Percentiles rank a stretch among this genome's conserved stretches.
Conservation (phyloP, 345 rosid species). For the Cardamine resedifolia region DNA sequence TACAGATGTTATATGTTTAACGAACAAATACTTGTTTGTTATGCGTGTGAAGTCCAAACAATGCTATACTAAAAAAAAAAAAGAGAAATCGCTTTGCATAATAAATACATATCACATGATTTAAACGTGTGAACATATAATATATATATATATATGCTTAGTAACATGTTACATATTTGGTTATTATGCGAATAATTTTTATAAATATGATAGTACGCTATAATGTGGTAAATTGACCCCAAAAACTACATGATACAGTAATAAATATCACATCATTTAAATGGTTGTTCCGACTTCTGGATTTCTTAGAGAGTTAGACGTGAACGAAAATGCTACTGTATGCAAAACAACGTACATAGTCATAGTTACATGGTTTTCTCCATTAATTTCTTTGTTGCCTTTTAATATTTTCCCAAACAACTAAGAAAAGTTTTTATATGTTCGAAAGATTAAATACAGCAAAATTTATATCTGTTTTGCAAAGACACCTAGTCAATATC, state of each 20-base stretch:
- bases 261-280: background rate
- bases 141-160: too few species aligned
- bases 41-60: too few species aligned
- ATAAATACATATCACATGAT: too few species aligned
- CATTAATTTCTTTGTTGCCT: background rate
- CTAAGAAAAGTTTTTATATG: background rate
- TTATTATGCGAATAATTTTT: background rate
- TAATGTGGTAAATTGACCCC: background rate
- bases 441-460: background rate
- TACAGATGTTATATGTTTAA: too few species aligned
- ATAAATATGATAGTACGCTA: background rate
- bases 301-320: too few species aligned
- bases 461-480: background rate
- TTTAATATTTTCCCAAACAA: background rate
- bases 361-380: background rate
- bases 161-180: too few species aligned
- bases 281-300: too few species aligned
- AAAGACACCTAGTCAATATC: background rate
- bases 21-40: too few species aligned
- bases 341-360: too few species aligned
- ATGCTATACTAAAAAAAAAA: too few species aligned
- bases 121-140: background rate
- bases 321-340: too few species aligned
- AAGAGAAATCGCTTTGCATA: too few species aligned
- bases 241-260: background rate